Evolutionary conservation across 192 early-diverging fungal genomes (phyloP), one percentile per base, ranked within the genome.

Genomic region (Backusella liffmaniae): DNA sequence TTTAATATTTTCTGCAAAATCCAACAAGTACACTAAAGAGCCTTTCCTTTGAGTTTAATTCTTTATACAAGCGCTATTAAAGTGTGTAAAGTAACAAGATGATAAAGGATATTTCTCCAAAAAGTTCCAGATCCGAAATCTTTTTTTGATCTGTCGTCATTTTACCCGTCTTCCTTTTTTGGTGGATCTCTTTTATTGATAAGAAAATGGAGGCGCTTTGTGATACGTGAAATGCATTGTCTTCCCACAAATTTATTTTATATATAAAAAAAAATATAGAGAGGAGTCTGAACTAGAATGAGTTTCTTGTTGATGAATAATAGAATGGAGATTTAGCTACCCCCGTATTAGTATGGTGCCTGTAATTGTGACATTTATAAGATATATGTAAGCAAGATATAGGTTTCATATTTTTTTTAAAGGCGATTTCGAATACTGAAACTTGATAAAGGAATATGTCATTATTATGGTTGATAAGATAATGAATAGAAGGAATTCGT

Each of bases 241-340:
- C 46, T 49, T 62, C 56, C 56, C 56, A 62, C 56, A 62, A 62
- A 62, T 59, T 29, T 29, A 53, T 53, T 53, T 21, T 53, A 53
- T 53, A 53, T 21, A 53, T 8, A 51, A 21, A 21, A n/a, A 7
- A 53, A 53, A 21, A 53, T 53, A 29, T 32, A 32, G 32, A 32
- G 32, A 32, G 21, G 56, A 2, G 23, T 10, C 56, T 21, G 51
- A 21, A 5, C n/a, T 53, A n/a, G 30, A 32, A 32, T 32, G 32
- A 32, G 32, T 32, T 32, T 32, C 32, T 32, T 32, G 32, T 3
- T 32, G 32, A 32, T 32, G 30, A 32, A 32, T 3, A 32, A 32
- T 32, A 32, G 32, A 32, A 32, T 32, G 32, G 32, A 3, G 32
- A 32, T 32, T 32, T 3, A 32, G 0, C 32, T 32, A 39, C 37